phyloP scores from a whole-genome alignment of 2,329 filamentous ascomycete genomes.

The Elsinoe necatrix region DNA sequence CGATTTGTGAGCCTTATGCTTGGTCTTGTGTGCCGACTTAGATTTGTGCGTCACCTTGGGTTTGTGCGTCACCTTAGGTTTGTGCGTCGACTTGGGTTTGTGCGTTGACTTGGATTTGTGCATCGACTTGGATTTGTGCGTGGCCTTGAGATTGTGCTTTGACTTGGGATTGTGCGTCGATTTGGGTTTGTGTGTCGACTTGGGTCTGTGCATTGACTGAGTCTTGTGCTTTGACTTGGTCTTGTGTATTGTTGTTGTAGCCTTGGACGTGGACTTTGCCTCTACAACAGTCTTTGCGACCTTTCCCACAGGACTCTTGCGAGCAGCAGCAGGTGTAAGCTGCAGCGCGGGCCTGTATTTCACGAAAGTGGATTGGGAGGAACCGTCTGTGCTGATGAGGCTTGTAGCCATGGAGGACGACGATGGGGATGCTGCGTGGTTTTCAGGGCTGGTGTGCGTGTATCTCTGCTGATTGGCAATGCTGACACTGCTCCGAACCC shows the following conservation, averaged over 20 bases:
- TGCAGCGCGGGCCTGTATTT: not conserved
- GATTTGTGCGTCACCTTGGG: not conserved
- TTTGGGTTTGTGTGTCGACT: not conserved
- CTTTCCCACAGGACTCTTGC: not conserved
- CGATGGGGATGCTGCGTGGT: not conserved
- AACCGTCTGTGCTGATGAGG: no score
- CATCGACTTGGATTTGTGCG: not conserved
- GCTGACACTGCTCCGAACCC: not conserved
- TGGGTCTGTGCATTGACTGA: not conserved
- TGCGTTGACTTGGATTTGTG: not conserved
- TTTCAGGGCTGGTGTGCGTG: not conserved
- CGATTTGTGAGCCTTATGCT: not conserved
- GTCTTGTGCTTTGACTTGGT: not conserved
- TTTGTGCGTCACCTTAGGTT: not conserved
- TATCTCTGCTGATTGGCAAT: not conserved
- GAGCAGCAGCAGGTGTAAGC: not conserved
- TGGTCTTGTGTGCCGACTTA: not conserved
- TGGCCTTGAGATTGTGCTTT: not conserved
- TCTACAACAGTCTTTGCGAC: not conserved
- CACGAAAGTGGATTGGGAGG: not conserved
- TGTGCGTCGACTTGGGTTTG: not conserved
- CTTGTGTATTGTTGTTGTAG: not conserved
- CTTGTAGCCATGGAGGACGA: not conserved
- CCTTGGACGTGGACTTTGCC: no score
- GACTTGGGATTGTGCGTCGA: not conserved